A percentile compares a stretch with the other conserved stretches of the same genome.
phyloP scores from a whole-genome alignment of 2,329 filamentous ascomycete species.

The Ophiocordyceps polyrhachis-furcata region DNA sequence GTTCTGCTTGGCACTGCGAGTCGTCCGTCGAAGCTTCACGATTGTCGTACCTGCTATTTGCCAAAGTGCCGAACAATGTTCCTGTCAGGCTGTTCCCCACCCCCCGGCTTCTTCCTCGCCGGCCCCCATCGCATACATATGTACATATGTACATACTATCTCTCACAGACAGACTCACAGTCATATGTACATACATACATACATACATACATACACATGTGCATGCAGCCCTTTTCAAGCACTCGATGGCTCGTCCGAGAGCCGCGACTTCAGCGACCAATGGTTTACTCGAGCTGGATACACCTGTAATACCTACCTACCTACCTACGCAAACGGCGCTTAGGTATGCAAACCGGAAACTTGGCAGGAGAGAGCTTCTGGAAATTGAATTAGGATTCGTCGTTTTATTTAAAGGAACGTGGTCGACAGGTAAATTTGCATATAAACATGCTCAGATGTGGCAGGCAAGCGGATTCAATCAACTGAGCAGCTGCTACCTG shows the following conservation, averaged over 20 bases:
- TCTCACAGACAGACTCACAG: no score
- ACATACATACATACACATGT: not conserved
- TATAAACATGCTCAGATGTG: no score
- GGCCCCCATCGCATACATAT: not conserved
- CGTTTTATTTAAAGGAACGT: no score
- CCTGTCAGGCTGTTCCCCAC: not conserved
- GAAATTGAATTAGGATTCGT: not conserved
- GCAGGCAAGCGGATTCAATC: no score
- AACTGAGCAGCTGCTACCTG: no score
- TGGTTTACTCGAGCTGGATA: no score
- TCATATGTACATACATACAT: not conserved
- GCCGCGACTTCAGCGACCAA: no score
- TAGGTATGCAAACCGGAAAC: not conserved
- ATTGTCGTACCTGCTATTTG: not conserved
- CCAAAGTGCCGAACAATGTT: not conserved
- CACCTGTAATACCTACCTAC: no score
- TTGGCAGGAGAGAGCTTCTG: not conserved
- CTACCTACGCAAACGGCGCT: not conserved
- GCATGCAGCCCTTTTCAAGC: no score
- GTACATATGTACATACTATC: not conserved
- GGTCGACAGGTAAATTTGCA: no score
- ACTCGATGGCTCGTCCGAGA: no score
- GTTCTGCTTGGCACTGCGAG: not conserved
- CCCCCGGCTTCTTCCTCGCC: not conserved
- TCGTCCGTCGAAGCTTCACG: not conserved